These are phyloP conservation scores for Gleditsia sinensis DNA, from an alignment of 306 rosid species.

Conservation along the genomic window DNA sequence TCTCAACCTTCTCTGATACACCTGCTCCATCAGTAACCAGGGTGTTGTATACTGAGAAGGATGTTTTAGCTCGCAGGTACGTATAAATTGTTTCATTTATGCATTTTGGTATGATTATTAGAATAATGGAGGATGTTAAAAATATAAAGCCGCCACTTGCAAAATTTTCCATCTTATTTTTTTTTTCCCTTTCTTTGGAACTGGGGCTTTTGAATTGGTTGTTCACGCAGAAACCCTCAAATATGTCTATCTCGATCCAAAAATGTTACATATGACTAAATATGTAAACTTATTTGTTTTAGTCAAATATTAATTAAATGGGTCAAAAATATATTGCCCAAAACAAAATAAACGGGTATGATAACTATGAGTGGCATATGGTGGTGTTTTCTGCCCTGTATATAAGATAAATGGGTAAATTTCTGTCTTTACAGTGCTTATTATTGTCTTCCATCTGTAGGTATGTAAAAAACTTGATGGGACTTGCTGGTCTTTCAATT, in stretches of 20 bases:
- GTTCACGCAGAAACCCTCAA: background rate
- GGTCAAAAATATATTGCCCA: background rate
- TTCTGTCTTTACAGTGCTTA: constrained; percentile 25
- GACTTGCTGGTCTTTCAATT: constrained; percentile 79
- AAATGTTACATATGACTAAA: background rate
- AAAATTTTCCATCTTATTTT: background rate
- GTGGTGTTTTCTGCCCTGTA: background rate
- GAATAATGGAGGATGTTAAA: constrained; percentile 1
- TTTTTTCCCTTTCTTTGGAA: too few relatives aligned
- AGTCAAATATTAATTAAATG: background rate
- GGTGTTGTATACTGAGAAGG: constrained; percentile 79
- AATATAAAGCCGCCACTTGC: background rate
- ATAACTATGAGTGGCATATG: background rate
- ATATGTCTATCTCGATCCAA: background rate
- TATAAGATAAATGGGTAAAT: constrained; percentile 4
- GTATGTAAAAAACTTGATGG: constrained; percentile 80
- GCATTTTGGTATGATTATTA: background rate
- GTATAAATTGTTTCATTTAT: background rate
- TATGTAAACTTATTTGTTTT: background rate
- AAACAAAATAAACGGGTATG: background rate
- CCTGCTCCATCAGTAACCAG: constrained; percentile 95
- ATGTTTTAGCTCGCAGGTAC: constrained; percentile 83
- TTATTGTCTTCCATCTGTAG: constrained; percentile 47
- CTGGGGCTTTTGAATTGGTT: background rate
- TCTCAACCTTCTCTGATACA: constrained; percentile 75